phyloP scores from a whole-genome alignment of 2,329 filamentous ascomycete genomes.

The Tolypocladium inflatum region DNA sequence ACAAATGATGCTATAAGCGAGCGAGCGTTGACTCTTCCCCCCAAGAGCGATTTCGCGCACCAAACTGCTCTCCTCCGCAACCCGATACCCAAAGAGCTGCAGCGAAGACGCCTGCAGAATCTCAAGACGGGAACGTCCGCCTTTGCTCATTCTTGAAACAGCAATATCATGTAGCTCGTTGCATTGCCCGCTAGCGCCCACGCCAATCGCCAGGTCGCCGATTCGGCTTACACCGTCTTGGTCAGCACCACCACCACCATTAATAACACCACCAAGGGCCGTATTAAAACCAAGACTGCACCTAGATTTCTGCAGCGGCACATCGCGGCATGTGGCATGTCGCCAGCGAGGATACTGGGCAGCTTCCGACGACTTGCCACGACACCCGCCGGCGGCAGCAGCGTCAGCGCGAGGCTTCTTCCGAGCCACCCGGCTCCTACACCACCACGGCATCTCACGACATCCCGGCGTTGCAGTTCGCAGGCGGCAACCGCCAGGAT shows the following conservation, averaged over 20 bases:
- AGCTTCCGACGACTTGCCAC: background rate
- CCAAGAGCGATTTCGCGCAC: too few relatives aligned
- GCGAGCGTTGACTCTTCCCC: too few relatives aligned
- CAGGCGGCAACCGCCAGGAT: background rate
- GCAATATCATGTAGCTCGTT: too few relatives aligned
- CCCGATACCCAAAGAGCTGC: too few relatives aligned
- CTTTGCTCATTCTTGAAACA: too few relatives aligned
- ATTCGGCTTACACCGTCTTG: background rate
- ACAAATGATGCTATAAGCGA: too few relatives aligned
- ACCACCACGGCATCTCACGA: background rate
- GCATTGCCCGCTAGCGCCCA: background rate
- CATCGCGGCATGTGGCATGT: background rate
- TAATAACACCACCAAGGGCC: background rate
- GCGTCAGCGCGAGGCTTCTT: background rate
- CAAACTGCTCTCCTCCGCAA: too few relatives aligned
- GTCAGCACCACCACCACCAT: background rate
- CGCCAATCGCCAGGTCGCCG: background rate
- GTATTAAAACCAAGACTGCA: background rate
- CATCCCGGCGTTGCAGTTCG: background rate
- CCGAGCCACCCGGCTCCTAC: background rate
- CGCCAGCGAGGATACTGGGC: background rate
- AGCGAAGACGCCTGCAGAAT: too few relatives aligned
- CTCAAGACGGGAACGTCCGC: too few relatives aligned
- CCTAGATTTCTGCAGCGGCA: background rate
- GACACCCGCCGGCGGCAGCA: background rate